Evolutionary conservation across 306 rosid species (phyloP), one percentile per base, ranked within the genome.

Genomic region (Gillenia trifoliata): DNA sequence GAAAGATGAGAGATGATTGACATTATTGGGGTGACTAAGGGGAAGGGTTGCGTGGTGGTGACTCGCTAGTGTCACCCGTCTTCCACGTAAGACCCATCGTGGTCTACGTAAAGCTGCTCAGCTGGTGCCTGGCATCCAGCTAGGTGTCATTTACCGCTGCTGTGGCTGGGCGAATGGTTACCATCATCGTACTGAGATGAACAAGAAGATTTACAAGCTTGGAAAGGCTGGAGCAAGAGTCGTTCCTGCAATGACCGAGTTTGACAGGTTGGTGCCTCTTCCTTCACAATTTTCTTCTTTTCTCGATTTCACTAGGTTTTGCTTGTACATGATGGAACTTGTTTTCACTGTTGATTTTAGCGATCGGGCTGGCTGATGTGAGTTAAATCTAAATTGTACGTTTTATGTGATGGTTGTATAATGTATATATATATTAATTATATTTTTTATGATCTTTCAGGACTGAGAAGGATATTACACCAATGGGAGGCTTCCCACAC

Each of bases 91-190:
- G 87, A 91, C 95, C 66, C 97, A 91, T 74, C 82, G 97, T 72
- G 97, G 94, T 77, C 77, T 91, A 72, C 82, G 92, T 68, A 90
- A 91, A 81, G 97, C n/a, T n/a, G n/a, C n/a, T n/a, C 89, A 16
- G 97, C 97, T 80, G 97, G 97, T 63, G 97, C 97, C 11, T 91
- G 97, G 94, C 97, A 91, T 81, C 97, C 97, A 64, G 97, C 97
- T 0, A 89, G 74, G 97, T 91, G 54, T 91, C 94, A 1, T 91
- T 89, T 79, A 91, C 97, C 3, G 94, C 89, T 74, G 97, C 94
- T 22, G 84, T 95, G 70, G 97, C 95, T 76, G 97, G 97, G 40
- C 97, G 78, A 91, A 91, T 65, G 97, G 97, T 23, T 91, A 89
- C 78, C 95, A 91, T 41, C 97, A 91, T 79, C 72, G 95, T n/a